Conservation (phyloP, 345 rosid species). For the Gossypium ekmanianum region DNA sequence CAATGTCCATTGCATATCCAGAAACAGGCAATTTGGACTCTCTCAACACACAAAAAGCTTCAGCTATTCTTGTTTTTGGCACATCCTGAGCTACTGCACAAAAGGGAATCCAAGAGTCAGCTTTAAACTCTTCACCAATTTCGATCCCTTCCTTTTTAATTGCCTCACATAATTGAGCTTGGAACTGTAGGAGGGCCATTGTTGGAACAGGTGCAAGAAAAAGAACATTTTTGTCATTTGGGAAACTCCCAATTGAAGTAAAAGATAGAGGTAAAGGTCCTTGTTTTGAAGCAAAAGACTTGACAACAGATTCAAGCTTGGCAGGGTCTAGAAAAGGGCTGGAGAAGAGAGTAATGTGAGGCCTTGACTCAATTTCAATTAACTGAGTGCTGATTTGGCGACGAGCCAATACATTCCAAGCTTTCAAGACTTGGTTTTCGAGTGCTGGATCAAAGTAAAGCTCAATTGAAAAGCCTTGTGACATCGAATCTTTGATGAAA, state of each 20-base stretch:
- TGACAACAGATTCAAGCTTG: slow-evolving; percentile 63
- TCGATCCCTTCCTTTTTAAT: slow-evolving; percentile 79
- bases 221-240: slow-evolving; percentile 58
- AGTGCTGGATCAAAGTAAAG: slow-evolving; percentile 95
- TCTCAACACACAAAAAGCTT: slow-evolving; percentile 80
- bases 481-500: slow-evolving; percentile 38
- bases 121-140: slow-evolving; percentile 60
- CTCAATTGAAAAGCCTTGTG: slow-evolving; percentile 83
- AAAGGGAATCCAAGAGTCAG: slow-evolving; percentile 75
- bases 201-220: slow-evolving; percentile 77
- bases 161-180: slow-evolving; percentile 62
- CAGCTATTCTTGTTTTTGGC: slow-evolving; percentile 64
- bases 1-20: slow-evolving; percentile 88
- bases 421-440: slow-evolving; percentile 93
- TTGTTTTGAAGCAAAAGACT: slow-evolving; percentile 56
- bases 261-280: slow-evolving; percentile 64
- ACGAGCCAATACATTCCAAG: slow-evolving; percentile 98
- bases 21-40: slow-evolving; percentile 83
- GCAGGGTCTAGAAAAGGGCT: slow-evolving; percentile 47
- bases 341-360: slow-evolving; percentile 82
- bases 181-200: slow-evolving; percentile 65
- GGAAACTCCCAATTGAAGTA: slow-evolving; percentile 65
- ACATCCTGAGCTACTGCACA: slow-evolving; percentile 89
- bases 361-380: slow-evolving; percentile 92
- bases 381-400: slow-evolving; percentile 91